Base-by-base conservation (phyloP, 2,329 filamentous ascomycete genomes). In the Talaromyces islandicus region DNA sequence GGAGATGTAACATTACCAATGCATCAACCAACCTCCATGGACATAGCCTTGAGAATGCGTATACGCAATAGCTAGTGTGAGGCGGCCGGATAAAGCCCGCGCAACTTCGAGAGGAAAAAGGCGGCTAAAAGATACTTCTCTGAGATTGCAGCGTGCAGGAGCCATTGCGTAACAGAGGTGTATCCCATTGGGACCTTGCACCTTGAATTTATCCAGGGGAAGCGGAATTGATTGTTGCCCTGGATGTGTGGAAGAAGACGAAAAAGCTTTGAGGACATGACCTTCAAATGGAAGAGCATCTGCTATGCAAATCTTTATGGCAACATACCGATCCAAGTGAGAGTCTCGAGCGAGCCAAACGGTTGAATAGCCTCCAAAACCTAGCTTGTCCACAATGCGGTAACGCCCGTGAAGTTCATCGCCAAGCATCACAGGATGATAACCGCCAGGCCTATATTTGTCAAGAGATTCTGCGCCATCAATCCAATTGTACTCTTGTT, bases 261-360 rank as follows among this genome's bases (percentile, higher is more conserved):
- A 59, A 14, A 60, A 32, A 41, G 59, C 60, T 51, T 58, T 58
- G 48, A 73, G 68, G 12, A 62, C 46, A 1, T 60, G 65, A 7
- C 57, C 65, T 54, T 73, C 69, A 7, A 53, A 62, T 4, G 48
- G 50, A 58, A 48, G 7, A 2, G 62, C 62, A 32, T 65, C 53
- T 56, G 69, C 64, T 27, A 68, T 67, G 24, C 61, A 61, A 30
- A 73, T 60, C 51, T 73, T 74, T 1, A 73, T 35, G 19, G 70
- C 69, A 60, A 73, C 69, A 60, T 73, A 73, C 14, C 38, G 60
- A 2, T 66, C 56, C 0, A 59, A 3, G 1, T 55, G 56, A 54
- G 60, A 65, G 56, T 80, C 76, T 4, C 63, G 69, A 7, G 75
- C 74, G 57, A 78, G 65, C 75, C 74, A 80, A 51, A 78, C 70